Percentiles rank a stretch among this genome's conserved stretches.
Evolutionary conservation across 2,329 filamentous ascomycete species (phyloP).

Genomic region (Sclerotinia nivalis): DNA sequence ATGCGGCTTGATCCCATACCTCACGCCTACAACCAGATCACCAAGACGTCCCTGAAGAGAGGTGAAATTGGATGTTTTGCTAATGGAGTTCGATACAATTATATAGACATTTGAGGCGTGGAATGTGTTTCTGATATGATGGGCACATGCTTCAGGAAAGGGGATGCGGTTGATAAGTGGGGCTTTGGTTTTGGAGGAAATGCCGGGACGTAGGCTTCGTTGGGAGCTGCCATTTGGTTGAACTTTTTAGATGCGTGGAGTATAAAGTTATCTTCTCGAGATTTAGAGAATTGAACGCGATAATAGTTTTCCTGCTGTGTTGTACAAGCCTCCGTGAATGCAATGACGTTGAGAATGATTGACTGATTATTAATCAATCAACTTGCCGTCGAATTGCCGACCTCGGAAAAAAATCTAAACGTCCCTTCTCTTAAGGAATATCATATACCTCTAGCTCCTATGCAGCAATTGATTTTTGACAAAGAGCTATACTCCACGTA

Average conservation of each 20-base stretch:
- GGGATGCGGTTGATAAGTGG: constrained; percentile 25
- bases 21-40: constrained; percentile 37
- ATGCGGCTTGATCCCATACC: constrained; percentile 40
- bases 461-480: background rate
- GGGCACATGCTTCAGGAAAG: constrained; percentile 28
- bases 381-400: background rate
- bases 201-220: constrained; percentile 57
- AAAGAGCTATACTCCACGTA: fast-evolving
- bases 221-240: background rate
- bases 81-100: constrained; percentile 41
- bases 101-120: constrained; percentile 38
- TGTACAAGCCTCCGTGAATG: background rate
- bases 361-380: constrained; percentile 7
- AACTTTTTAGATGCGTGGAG: background rate
- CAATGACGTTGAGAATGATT: background rate
- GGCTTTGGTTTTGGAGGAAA: constrained; percentile 25
- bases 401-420: background rate
- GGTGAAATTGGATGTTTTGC: constrained; percentile 38
- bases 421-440: background rate
- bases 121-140: constrained; percentile 38
- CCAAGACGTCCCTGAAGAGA: constrained; percentile 35
- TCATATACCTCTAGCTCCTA: background rate
- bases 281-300: background rate
- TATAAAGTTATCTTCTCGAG: background rate
- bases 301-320: background rate